phyloP scores from a whole-genome alignment of 805 yeast species.

The Wickerhamomyces alni region DNA sequence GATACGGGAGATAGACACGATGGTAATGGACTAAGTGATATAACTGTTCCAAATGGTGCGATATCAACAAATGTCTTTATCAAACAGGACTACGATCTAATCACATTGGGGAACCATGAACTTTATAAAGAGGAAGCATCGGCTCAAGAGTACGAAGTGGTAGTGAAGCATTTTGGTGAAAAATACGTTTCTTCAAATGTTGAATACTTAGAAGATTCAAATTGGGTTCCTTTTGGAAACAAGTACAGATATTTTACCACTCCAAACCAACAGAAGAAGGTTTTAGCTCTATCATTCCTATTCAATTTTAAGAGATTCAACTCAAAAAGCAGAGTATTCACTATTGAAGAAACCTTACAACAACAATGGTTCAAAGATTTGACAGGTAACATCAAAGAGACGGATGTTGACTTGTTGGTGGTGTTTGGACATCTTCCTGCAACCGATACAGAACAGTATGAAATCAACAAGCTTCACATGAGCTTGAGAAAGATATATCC shows the following conservation, averaged over 20 bases:
- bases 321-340: constrained; percentile 54
- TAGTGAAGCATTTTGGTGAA: constrained; percentile 55
- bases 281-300: constrained; percentile 72
- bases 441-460: constrained; percentile 28
- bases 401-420: constrained; percentile 56
- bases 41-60: constrained; percentile 66
- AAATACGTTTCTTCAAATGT: constrained; percentile 71
- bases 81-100: constrained; percentile 62
- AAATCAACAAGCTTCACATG: constrained; percentile 29
- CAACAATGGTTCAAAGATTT: constrained; percentile 62
- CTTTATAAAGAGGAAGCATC: constrained; percentile 65
- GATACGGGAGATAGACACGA: constrained; percentile 95
- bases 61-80: constrained; percentile 58
- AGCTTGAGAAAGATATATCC: constrained; percentile 57
- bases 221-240: constrained; percentile 61
- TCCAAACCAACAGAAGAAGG: constrained; percentile 38
- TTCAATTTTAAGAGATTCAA: constrained; percentile 69
- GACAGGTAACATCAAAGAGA: constrained; percentile 27
- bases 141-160: constrained; percentile 52
- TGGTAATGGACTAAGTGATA: constrained; percentile 87
- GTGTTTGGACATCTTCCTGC: constrained; percentile 80
- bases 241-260: constrained; percentile 64
- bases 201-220: constrained; percentile 38
- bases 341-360: constrained; percentile 46
- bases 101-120: constrained; percentile 91